A percentile compares a stretch with the other conserved stretches of the same genome.
Conservation (phyloP, 2,329 filamentous ascomycete genomes). For the Myriosclerotinia scirpicola region DNA sequence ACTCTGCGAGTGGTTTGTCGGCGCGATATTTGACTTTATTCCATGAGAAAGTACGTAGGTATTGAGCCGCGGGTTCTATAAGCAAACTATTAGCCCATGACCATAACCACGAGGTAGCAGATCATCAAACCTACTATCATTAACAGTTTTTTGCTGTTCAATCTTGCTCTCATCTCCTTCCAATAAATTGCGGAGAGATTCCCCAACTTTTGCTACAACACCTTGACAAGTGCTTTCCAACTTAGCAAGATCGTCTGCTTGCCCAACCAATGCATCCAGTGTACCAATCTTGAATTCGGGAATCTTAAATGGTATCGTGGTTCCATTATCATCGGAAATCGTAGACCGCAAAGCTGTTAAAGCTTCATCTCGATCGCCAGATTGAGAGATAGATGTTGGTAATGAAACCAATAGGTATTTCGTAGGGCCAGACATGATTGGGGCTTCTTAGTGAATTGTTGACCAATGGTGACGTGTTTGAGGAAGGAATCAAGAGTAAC, state of each 20-base stretch:
- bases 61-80: conserved; percentile 91
- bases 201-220: conserved; percentile 76
- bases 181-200: conserved; percentile 39
- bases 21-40: conserved; percentile 97
- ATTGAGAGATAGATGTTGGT: conserved; percentile 81
- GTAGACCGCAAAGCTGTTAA: conserved; percentile 72
- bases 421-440: conserved; percentile 37
- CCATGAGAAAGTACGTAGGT: conserved; percentile 86
- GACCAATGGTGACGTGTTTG: no score
- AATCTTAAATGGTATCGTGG: conserved; percentile 74
- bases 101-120: background rate
- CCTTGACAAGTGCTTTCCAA: conserved; percentile 76
- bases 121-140: conserved; percentile 67
- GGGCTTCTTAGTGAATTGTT: conserved; percentile 11
- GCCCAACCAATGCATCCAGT: conserved; percentile 89
- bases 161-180: conserved; percentile 47
- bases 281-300: conserved; percentile 98
- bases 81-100: conserved; percentile 26
- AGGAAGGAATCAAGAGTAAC: background rate
- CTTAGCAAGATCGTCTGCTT: conserved; percentile 93
- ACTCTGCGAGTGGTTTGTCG: conserved; percentile 83
- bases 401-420: conserved; percentile 90
- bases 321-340: conserved; percentile 72
- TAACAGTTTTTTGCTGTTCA: conserved; percentile 77
- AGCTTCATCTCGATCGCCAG: conserved; percentile 77